Conservation (phyloP, 2,329 filamentous ascomycete species). For the Colletotrichum cordylinicola region DNA sequence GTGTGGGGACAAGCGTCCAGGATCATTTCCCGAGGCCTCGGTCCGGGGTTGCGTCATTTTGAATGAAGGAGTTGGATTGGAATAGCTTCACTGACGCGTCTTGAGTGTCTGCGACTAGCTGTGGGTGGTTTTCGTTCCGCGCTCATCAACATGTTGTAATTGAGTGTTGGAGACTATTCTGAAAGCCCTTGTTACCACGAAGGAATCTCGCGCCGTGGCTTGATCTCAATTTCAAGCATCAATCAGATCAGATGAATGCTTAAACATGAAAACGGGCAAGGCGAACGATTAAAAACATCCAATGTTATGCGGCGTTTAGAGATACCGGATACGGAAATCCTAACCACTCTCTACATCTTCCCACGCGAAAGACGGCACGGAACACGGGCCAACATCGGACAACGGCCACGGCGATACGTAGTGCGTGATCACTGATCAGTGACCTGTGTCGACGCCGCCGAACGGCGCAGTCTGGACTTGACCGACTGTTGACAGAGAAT, state of each 20-base stretch:
- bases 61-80: neutral
- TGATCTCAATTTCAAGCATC: neutral
- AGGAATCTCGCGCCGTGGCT: neutral
- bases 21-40: neutral
- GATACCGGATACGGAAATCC: neutral
- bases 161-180: neutral
- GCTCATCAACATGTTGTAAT: neutral
- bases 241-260: neutral
- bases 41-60: neutral
- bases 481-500: neutral
- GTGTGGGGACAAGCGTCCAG: neutral
- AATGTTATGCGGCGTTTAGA: neutral
- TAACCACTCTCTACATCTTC: neutral
- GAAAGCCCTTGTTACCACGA: neutral
- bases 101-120: neutral
- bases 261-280: neutral
- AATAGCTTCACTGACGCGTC: neutral
- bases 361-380: neutral
- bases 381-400: neutral
- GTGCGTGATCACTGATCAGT: neutral
- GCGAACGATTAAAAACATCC: neutral
- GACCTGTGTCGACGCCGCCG: neutral
- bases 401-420: neutral
- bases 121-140: neutral
- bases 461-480: neutral